phyloP scores from a whole-genome alignment of 805 yeast genomes.

The Ogataea naganishii region DNA sequence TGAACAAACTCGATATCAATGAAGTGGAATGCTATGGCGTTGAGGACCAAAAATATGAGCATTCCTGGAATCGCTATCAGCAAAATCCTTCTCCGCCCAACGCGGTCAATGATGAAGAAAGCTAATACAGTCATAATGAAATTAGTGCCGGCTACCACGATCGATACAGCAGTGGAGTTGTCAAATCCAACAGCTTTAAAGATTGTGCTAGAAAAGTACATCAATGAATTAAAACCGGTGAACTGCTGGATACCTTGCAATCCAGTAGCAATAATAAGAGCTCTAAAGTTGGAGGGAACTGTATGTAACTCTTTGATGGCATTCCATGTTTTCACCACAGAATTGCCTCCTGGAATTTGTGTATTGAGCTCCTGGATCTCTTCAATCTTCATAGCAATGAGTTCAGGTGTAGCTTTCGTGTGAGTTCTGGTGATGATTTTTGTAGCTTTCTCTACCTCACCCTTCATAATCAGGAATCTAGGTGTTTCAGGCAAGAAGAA shows the following conservation, averaged over 20 bases:
- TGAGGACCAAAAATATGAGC: slow-evolving; percentile 65
- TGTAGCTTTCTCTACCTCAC: slow-evolving; percentile 56
- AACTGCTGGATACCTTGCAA: slow-evolving; percentile 95
- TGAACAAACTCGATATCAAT: slow-evolving; percentile 53
- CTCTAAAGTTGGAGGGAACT: slow-evolving; percentile 77
- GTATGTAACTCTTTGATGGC: slow-evolving; percentile 56
- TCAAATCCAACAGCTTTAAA: slow-evolving; percentile 85
- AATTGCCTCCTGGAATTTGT: slow-evolving; percentile 37
- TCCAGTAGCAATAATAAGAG: slow-evolving; percentile 84
- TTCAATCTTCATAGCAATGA: slow-evolving; percentile 56
- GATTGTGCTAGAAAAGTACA: slow-evolving; percentile 92
- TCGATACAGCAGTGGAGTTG: slow-evolving; percentile 89
- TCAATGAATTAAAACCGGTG: slow-evolving; percentile 91
- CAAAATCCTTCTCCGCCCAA: slow-evolving; percentile 82
- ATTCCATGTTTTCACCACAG: slow-evolving; percentile 44
- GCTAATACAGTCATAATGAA: slow-evolving; percentile 83
- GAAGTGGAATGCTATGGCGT: slow-evolving; percentile 89
- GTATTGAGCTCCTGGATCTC: slow-evolving; percentile 48
- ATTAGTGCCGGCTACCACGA: slow-evolving; percentile 90
- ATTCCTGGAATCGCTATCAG: slow-evolving; percentile 79
- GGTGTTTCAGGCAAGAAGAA: slow-evolving; percentile 94
- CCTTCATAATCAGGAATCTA: slow-evolving; percentile 72
- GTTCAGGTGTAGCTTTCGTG: slow-evolving; percentile 49
- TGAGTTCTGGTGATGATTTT: slow-evolving; percentile 58
- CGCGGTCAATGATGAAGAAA: slow-evolving; percentile 73